Evolutionary conservation across 2,329 filamentous ascomycete species (phyloP).

Genomic region (Claviceps sp.): DNA sequence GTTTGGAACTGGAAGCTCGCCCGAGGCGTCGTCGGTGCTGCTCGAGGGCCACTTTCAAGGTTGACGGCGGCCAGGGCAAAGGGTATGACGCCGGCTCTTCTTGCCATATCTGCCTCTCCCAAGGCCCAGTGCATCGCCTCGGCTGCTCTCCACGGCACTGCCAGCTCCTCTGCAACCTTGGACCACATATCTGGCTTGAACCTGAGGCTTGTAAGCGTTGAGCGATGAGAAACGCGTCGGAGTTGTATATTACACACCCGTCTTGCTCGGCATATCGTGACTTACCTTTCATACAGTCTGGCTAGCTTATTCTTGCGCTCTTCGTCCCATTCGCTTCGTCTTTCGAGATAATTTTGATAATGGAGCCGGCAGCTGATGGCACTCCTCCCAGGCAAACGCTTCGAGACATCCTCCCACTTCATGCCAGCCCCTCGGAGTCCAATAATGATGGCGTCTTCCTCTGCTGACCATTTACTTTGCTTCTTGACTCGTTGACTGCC

Average conservation of each 20-base stretch:
- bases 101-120: slow-evolving; percentile 86
- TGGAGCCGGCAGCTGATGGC: slow-evolving; percentile 88
- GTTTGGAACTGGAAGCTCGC: slow-evolving; percentile 31
- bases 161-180: slow-evolving; percentile 89
- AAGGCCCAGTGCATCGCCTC: slow-evolving; percentile 99
- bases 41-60: slow-evolving; percentile 27
- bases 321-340: slow-evolving; percentile 89
- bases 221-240: neutral
- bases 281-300: slow-evolving; percentile 84
- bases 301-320: slow-evolving; percentile 96
- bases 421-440: slow-evolving; percentile 79
- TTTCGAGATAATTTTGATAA: slow-evolving; percentile 94
- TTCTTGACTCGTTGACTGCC: slow-evolving; percentile 69
- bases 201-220: slow-evolving; percentile 39
- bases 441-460: slow-evolving; percentile 89
- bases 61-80: slow-evolving; percentile 56
- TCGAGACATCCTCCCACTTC: slow-evolving; percentile 99
- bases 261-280: slow-evolving; percentile 6
- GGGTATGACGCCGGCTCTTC: slow-evolving; percentile 75
- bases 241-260: neutral
- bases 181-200: slow-evolving; percentile 98
- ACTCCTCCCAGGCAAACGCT: slow-evolving; percentile 76
- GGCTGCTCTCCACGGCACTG: slow-evolving; percentile 84
- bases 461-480: slow-evolving; percentile 91
- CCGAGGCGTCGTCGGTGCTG: slow-evolving; percentile 25